phyloP scores from a whole-genome alignment of 495 filamentous ascomycete genomes.

The Trichoderma virens region DNA sequence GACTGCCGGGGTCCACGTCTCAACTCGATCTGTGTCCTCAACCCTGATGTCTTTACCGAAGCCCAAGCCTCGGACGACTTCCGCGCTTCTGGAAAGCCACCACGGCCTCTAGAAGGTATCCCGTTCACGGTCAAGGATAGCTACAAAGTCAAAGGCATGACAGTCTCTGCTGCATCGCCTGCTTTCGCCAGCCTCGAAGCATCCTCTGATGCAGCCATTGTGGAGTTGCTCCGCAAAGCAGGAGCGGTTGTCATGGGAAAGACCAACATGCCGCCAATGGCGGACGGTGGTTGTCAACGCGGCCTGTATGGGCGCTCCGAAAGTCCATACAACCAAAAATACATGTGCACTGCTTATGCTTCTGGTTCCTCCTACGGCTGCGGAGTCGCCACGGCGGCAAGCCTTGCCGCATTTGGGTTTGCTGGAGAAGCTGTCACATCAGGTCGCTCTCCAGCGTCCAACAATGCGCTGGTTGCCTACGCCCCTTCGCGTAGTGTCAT shows the following conservation, averaged over 20 bases:
- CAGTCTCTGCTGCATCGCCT: conserved; percentile 27
- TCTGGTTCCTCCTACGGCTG: conserved; percentile 30
- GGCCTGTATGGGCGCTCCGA: conserved; percentile 28
- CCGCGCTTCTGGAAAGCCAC: conserved; percentile 15
- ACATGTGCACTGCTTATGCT: conserved; percentile 26
- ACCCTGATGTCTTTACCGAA: conserved; percentile 25
- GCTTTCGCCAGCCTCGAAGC: conserved; percentile 22
- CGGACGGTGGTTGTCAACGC: conserved; percentile 27
- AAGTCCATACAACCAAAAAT: conserved; percentile 27
- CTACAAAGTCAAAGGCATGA: conserved; percentile 25
- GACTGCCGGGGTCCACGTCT: conserved; percentile 20
- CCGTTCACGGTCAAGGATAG: conserved; percentile 30
- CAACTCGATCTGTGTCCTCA: conserved; percentile 27
- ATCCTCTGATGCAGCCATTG: conserved; percentile 22
- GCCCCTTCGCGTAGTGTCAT: conserved; percentile 27
- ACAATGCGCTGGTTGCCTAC: conserved; percentile 27
- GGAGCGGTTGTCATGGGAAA: conserved; percentile 25
- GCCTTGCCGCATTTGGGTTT: conserved; percentile 26
- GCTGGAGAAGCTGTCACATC: conserved; percentile 25
- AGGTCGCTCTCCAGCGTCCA: conserved; percentile 25
- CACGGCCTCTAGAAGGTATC: conserved; percentile 20
- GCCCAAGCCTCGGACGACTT: conserved; percentile 25
- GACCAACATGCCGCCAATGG: conserved; percentile 33
- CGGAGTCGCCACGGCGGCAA: conserved; percentile 23
- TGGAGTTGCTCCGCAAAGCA: conserved; percentile 20